Evolutionary conservation across 2,329 filamentous ascomycete genomes (phyloP), one percentile per base, ranked within the genome.

Genomic region (Endothia cerciana): DNA sequence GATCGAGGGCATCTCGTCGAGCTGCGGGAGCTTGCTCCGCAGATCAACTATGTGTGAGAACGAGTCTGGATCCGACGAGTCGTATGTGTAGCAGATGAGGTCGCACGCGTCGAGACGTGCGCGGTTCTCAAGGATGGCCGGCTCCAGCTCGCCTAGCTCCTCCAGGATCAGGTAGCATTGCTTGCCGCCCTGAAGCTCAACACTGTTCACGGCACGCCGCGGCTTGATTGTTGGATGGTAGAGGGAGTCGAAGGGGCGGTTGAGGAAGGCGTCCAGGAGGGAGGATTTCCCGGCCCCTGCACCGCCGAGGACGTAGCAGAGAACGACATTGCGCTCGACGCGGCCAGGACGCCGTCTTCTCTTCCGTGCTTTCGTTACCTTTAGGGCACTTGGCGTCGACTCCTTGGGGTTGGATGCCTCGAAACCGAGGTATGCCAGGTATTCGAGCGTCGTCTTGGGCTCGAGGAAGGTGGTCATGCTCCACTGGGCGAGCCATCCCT

Each of bases 391-490:
- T 0, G 92, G 92, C 1, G 92, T 93, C 0, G 89, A 89, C 47
- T 91, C 89, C 65, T 90, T 91, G n/a, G 86, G 82, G 71, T 91
- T 91, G 1, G 87, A 82, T 2, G 92, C 89, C 75, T 98, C 95
- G 73, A 97, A 99, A 1, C 95, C 95, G 2, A 99, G 88, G 75
- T 97, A 97, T 3, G 95, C 95, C 2, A 99, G 87, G 76, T 99
- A 99, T 72, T 96, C 94, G 4, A 99, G 84, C 0, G 95, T 98
- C 0, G 93, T 97, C 75, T 95, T 96, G 15, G 95, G 94, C 65
- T 96, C 94, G 67, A 96, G 88, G 73, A 98, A 99, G 0, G 95
- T 99, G 0, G 95, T 99, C 95, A 99, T 99, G 76, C 94, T 97
- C 95, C 95, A 99, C 73, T 99, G 95, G 4, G 95, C 95, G 45